Percentiles rank a stretch among this genome's conserved stretches.
Evolutionary conservation across 2,329 filamentous ascomycete genomes (phyloP).

Genomic region (Colletotrichum graminicola): DNA sequence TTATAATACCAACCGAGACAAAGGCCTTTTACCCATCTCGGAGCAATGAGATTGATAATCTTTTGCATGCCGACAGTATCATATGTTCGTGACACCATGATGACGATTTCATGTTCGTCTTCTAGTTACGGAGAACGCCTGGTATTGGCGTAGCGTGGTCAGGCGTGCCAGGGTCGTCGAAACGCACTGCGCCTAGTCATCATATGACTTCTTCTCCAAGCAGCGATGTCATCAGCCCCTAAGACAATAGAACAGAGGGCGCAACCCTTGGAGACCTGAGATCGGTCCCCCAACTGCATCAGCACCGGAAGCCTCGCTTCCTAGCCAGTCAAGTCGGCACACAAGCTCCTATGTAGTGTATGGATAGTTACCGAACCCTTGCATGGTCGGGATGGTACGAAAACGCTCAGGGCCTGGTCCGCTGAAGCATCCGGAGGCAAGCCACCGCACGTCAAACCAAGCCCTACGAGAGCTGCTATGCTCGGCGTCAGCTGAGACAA

Average conservation of each 20-base stretch:
- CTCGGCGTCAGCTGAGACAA: slow-evolving; percentile 15
- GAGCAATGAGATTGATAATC: not conserved
- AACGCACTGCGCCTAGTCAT: not conserved
- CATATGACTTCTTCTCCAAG: slow-evolving; percentile 2
- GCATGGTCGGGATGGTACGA: not conserved
- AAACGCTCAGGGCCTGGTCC: not conserved
- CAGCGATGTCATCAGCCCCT: not conserved
- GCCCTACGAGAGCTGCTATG: slow-evolving; percentile 12
- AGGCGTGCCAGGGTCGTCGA: not conserved
- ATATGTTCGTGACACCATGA: not conserved
- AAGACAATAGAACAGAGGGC: not conserved
- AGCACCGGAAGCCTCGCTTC: not conserved
- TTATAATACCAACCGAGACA: not conserved
- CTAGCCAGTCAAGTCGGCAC: not conserved
- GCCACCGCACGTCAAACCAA: slow-evolving; percentile 23
- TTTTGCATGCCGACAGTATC: not conserved
- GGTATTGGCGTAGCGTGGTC: not conserved
- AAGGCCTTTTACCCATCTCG: not conserved
- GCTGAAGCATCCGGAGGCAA: slow-evolving; percentile 11
- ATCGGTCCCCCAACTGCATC: not conserved
- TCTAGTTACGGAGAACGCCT: not conserved
- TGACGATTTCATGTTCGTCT: not conserved
- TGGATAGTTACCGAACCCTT: not conserved
- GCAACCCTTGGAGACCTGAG: not conserved
- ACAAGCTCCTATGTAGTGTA: not conserved